Conservation (phyloP, 2,329 filamentous ascomycete genomes). For the Colletotrichum endophyticum region DNA sequence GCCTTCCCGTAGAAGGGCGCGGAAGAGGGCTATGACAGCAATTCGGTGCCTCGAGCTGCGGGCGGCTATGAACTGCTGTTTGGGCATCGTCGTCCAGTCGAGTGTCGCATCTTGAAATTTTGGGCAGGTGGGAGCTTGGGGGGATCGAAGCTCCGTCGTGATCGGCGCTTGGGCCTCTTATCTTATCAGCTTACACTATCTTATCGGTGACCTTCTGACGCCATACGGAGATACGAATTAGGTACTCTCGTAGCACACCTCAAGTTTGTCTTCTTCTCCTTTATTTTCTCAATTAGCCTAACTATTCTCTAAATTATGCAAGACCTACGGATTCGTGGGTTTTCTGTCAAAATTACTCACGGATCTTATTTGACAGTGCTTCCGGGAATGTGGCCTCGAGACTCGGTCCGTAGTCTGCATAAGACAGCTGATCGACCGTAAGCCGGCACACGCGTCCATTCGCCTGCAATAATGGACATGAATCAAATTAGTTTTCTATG, state of each 20-base stretch:
- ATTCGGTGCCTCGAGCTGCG: constrained; percentile 57
- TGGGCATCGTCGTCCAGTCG: background rate
- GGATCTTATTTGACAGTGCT: background rate
- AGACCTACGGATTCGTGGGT: background rate
- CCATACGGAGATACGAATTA: background rate
- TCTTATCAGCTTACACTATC: background rate
- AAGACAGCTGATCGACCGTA: background rate
- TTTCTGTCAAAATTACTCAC: background rate
- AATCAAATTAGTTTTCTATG: background rate
- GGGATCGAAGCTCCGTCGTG: background rate
- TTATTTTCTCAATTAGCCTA: background rate
- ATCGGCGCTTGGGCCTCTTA: background rate
- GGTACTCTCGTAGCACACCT: background rate
- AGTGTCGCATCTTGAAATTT: background rate
- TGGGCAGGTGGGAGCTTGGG: background rate
- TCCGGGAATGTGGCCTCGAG: background rate
- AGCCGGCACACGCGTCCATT: background rate
- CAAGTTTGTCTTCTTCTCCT: background rate
- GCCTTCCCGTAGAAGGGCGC: constrained; percentile 68
- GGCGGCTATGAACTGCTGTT: constrained; percentile 46
- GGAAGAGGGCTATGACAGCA: constrained; percentile 73
- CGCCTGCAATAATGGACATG: background rate
- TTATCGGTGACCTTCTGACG: background rate
- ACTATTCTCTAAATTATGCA: accelerated
- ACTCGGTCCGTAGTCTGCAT: background rate